These are phyloP conservation scores for Plasmodium reichenowi DNA, from an alignment of 169 alveolate genomes.

Conservation along the genomic window DNA sequence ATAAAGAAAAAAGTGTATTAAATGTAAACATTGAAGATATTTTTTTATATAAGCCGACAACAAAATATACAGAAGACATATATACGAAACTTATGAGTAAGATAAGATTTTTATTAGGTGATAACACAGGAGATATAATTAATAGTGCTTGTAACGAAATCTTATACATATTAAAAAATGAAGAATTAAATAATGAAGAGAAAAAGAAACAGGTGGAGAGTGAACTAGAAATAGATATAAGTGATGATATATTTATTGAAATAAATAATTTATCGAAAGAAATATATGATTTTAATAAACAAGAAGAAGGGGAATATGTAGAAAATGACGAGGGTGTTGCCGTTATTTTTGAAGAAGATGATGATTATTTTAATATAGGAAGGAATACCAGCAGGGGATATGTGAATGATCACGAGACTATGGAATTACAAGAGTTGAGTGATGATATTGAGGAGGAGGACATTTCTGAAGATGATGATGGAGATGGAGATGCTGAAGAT, in stretches of 20 bases:
- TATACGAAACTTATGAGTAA: slow-evolving; percentile 92
- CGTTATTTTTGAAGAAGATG: slow-evolving; percentile 88
- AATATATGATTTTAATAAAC: slow-evolving; percentile 81
- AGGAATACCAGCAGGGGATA: slow-evolving; percentile 60
- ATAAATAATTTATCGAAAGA: slow-evolving; percentile 41
- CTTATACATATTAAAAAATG: slow-evolving; percentile 90
- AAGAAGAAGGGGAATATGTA: slow-evolving; percentile 78
- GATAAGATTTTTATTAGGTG: slow-evolving; percentile 92
- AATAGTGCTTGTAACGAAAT: slow-evolving; percentile 95
- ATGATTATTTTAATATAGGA: slow-evolving; percentile 78
- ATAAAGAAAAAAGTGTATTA: slow-evolving; percentile 89
- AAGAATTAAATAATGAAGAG: slow-evolving; percentile 87
- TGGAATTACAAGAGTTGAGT: slow-evolving; percentile 66
- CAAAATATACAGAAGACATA: slow-evolving; percentile 91
- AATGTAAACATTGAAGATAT: slow-evolving; percentile 89
- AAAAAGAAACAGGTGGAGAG: slow-evolving; percentile 86
- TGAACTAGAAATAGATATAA: slow-evolving; percentile 78
- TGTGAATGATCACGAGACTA: slow-evolving; percentile 76
- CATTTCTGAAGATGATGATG: slow-evolving; percentile 42
- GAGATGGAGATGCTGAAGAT: slow-evolving; percentile 80
- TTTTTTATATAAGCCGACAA: slow-evolving; percentile 92
- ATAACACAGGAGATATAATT: slow-evolving; percentile 93
- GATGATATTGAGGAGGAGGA: slow-evolving; percentile 48
- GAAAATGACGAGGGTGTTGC: slow-evolving; percentile 84
- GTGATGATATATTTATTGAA: slow-evolving; percentile 30